Percentiles rank a stretch among this genome's conserved stretches.
These are phyloP conservation scores for Umbelopsis sp. DNA, from an alignment of 192 early-diverging fungal species.

Conservation along the genomic window DNA sequence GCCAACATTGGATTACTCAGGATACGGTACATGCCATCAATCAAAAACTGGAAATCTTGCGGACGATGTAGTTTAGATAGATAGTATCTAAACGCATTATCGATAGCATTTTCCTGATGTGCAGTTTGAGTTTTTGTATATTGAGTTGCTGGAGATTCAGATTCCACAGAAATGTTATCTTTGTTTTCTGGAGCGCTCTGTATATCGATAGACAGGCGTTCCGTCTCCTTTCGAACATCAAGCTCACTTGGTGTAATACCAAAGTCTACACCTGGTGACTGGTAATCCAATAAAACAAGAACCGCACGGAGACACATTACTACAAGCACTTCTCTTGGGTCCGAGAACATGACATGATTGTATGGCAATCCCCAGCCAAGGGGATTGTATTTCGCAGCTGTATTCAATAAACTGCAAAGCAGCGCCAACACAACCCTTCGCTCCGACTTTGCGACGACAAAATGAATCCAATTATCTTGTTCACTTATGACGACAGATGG, in stretches of 20 bases:
- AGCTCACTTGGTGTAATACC: not conserved
- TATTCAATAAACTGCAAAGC: constrained; percentile 88
- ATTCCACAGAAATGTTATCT: not conserved
- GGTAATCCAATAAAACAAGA: constrained; percentile 73
- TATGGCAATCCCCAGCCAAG: constrained; percentile 89
- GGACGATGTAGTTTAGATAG: constrained; percentile 78
- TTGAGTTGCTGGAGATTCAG: not conserved
- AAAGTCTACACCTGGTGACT: constrained; percentile 35
- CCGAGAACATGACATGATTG: constrained; percentile 77
- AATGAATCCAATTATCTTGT: constrained; percentile 61
- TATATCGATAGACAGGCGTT: not conserved
- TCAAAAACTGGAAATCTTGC: constrained; percentile 83
- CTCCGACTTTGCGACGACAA: constrained; percentile 56
- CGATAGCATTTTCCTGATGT: not conserved
- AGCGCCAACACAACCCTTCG: constrained; percentile 74
- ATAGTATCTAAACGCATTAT: constrained; percentile 81
- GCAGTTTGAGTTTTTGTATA: not conserved
- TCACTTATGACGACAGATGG: constrained; percentile 47
- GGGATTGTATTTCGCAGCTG: constrained; percentile 78
- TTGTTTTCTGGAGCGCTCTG: not conserved
- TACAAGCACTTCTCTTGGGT: constrained; percentile 74
- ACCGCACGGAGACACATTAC: constrained; percentile 70
- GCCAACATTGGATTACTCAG: constrained; percentile 80
- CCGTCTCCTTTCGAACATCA: not conserved
- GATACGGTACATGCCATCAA: constrained; percentile 77